A percentile compares a stretch with the other conserved stretches of the same genome.
Conservation (phyloP, 2,329 filamentous ascomycete species). For the Beauveria varroae region DNA sequence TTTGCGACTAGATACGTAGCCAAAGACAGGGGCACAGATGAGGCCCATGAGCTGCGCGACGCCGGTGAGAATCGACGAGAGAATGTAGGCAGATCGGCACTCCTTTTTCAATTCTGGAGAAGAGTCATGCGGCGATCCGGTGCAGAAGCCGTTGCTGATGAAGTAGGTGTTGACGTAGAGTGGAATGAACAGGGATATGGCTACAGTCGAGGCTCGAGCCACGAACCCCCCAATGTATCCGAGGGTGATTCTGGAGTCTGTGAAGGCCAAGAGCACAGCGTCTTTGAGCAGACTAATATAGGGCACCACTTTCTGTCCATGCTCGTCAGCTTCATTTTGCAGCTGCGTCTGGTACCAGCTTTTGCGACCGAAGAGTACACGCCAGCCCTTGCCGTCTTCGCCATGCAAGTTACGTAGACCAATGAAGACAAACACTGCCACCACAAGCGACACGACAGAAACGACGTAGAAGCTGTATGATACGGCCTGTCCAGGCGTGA, state of each 20-base stretch:
- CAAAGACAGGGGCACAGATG: constrained; percentile 78
- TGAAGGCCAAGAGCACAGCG: constrained; percentile 63
- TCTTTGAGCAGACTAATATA: constrained; percentile 54
- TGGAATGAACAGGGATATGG: constrained; percentile 90
- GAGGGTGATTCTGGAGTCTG: constrained; percentile 70
- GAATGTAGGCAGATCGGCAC: constrained; percentile 78
- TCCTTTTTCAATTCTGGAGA: constrained; percentile 73
- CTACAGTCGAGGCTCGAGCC: constrained; percentile 86
- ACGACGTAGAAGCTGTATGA: constrained; percentile 85
- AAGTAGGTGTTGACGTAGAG: constrained; percentile 90
- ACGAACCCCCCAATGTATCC: constrained; percentile 94
- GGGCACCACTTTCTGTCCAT: constrained; percentile 37
- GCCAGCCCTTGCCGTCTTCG: constrained; percentile 71
- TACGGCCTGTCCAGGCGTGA: constrained; percentile 67
- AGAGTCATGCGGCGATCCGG: constrained; percentile 54
- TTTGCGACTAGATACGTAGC: constrained; percentile 68
- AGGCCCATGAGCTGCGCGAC: constrained; percentile 83
- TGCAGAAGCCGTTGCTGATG: constrained; percentile 71
- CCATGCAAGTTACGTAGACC: constrained; percentile 63
- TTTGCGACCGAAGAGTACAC: constrained; percentile 41
- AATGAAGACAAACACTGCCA: constrained; percentile 69
- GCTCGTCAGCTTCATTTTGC: constrained; percentile 15
- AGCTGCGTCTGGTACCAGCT: constrained; percentile 18
- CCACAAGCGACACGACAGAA: constrained; percentile 59
- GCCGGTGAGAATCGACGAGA: constrained; percentile 81